phyloP scores from a whole-genome alignment of 805 yeast genomes.

The Lachancea fermentati region DNA sequence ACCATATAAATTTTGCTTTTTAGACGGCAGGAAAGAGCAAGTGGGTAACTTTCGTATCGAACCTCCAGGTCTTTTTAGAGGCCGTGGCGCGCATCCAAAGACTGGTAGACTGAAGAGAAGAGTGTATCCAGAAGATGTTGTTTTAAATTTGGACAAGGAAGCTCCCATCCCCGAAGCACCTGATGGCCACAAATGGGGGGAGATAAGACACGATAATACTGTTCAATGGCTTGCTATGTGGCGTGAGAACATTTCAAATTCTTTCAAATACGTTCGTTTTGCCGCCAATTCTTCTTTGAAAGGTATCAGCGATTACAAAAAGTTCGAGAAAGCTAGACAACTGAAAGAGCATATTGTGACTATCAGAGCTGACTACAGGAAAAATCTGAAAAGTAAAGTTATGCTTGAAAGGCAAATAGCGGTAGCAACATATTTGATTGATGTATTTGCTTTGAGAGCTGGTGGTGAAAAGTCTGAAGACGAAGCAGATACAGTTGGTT shows the following conservation, averaged over 20 bases:
- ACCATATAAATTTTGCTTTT: slow-evolving; percentile 67
- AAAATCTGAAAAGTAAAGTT: slow-evolving; percentile 60
- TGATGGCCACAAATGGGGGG: slow-evolving; percentile 86
- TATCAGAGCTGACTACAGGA: slow-evolving; percentile 70
- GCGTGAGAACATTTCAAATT: slow-evolving; percentile 85
- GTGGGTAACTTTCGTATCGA: slow-evolving; percentile 93
- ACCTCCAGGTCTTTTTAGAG: slow-evolving; percentile 94
- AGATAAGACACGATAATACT: slow-evolving; percentile 77
- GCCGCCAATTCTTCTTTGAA: slow-evolving; percentile 88
- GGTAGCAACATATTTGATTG: slow-evolving; percentile 88
- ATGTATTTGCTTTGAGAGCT: slow-evolving; percentile 90
- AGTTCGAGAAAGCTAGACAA: slow-evolving; percentile 90
- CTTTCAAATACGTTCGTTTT: slow-evolving; percentile 81
- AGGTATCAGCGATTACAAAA: slow-evolving; percentile 85
- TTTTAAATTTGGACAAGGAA: slow-evolving; percentile 70
- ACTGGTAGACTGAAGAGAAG: slow-evolving; percentile 88
- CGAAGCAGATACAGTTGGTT: slow-evolving; percentile 97
- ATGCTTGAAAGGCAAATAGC: slow-evolving; percentile 91
- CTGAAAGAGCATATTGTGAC: slow-evolving; percentile 64
- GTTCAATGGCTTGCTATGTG: slow-evolving; percentile 97
- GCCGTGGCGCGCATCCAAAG: slow-evolving; percentile 95
- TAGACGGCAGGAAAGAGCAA: slow-evolving; percentile 85
- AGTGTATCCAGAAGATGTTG: slow-evolving; percentile 84
- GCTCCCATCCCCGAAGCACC: slow-evolving; percentile 79
- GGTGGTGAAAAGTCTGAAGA: slow-evolving; percentile 97